These are phyloP conservation scores for Selenicereus undatus DNA, from an alignment of 148 eudicot genomes.

Conservation along the genomic window DNA sequence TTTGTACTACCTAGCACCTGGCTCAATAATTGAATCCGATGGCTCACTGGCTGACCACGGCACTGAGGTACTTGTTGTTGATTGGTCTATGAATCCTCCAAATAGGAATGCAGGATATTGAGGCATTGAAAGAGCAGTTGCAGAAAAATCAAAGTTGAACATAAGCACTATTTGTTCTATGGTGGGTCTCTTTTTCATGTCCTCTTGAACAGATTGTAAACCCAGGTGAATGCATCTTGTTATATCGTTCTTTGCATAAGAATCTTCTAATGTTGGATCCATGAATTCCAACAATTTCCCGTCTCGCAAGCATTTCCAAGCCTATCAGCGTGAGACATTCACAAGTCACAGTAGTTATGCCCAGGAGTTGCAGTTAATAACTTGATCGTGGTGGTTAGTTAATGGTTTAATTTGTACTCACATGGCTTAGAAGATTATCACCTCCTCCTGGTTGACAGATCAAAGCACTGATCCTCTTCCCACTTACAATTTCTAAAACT, in stretches of 20 bases:
- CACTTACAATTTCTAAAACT: constrained; percentile 23
- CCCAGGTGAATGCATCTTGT: constrained; percentile 27
- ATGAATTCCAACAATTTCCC: constrained; percentile 12
- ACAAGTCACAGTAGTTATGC: not conserved
- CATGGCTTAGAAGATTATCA: constrained; percentile 18
- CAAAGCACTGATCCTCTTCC: not conserved
- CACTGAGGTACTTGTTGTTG: constrained; percentile 7
- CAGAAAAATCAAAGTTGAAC: constrained; percentile 1
- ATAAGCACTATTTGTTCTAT: constrained; percentile 9
- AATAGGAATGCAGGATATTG: constrained; percentile 14
- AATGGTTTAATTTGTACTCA: constrained; percentile 6
- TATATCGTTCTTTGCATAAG: constrained; percentile 22
- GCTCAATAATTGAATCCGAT: not conserved
- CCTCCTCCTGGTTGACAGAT: not conserved
- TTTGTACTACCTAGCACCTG: not conserved
- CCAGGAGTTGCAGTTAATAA: too few relatives aligned
- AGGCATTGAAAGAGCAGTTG: constrained; percentile 11
- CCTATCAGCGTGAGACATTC: constrained; percentile 3
- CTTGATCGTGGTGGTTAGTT: not conserved
- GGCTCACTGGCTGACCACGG: not conserved
- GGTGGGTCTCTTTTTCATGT: constrained; percentile 18
- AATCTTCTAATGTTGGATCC: constrained; percentile 17
- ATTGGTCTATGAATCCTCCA: not conserved
- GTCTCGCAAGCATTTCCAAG: constrained; percentile 21
- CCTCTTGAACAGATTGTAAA: constrained; percentile 23